Conservation (phyloP, 192 early-diverging fungal species). For the Rhizophagus sp. region DNA sequence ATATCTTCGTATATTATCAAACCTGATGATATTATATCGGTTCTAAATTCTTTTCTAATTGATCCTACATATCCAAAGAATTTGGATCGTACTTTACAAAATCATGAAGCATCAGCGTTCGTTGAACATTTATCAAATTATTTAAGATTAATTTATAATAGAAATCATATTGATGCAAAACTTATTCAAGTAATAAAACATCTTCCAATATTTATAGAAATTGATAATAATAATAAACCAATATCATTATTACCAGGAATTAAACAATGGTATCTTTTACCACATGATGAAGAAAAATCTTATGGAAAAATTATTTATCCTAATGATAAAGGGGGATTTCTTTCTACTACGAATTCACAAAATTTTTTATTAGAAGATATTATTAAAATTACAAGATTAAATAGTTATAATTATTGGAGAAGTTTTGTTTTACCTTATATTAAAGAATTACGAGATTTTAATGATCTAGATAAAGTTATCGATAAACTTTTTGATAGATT, state of each 20-base stretch:
- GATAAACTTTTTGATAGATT: background rate
- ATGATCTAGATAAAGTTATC: background rate
- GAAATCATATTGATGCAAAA: background rate
- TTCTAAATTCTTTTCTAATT: background rate
- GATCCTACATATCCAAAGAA: background rate
- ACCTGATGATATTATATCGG: background rate
- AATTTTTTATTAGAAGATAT: background rate
- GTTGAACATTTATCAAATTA: conserved; percentile 1
- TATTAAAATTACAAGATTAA: background rate
- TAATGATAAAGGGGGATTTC: background rate
- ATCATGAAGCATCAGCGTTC: background rate
- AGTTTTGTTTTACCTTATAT: background rate
- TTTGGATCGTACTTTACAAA: background rate
- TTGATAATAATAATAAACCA: background rate
- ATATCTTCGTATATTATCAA: background rate
- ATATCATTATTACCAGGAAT: background rate
- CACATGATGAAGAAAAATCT: background rate
- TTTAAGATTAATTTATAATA: background rate
- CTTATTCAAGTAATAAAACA: background rate
- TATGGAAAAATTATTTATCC: background rate
- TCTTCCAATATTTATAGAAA: background rate
- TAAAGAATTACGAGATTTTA: background rate
- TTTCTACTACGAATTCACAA: background rate
- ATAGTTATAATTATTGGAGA: background rate
- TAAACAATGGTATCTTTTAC: background rate